Evolutionary conservation across 148 eudicot genomes (phyloP).

Genomic region (Rhododendron molle): DNA sequence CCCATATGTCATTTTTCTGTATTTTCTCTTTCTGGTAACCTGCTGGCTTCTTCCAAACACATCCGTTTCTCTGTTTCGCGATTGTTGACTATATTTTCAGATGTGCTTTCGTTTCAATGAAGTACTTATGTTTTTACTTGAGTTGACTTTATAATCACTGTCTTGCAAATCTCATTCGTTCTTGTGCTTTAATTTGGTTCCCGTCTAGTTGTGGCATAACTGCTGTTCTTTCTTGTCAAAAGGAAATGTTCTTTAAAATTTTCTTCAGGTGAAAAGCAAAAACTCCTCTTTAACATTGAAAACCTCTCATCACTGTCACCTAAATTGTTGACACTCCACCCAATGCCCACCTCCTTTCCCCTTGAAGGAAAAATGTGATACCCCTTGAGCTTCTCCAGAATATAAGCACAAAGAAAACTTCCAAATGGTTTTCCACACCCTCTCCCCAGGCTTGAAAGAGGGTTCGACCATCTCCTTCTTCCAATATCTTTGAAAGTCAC

Average conservation of each 20-base stretch:
- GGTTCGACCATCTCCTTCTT: neutral
- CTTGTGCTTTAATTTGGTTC: neutral
- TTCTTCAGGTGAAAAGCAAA: neutral
- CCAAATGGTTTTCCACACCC: neutral
- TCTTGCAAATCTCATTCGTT: neutral
- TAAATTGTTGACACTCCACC: neutral
- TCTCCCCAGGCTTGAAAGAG: too few relatives aligned
- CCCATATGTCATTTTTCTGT: neutral
- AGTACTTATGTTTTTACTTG: neutral
- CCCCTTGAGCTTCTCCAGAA: conserved; percentile 1
- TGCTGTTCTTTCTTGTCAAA: neutral
- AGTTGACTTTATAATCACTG: neutral
- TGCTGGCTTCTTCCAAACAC: neutral
- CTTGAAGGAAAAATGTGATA: conserved; percentile 31
- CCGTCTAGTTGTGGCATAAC: neutral
- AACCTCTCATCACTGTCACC: neutral
- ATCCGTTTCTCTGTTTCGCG: neutral
- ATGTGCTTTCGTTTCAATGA: neutral
- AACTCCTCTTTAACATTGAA: neutral
- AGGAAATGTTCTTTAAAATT: neutral
- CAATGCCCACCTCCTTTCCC: conserved; percentile 5
- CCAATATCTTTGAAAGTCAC: neutral
- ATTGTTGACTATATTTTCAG: neutral
- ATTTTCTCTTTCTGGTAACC: neutral
- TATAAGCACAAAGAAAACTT: conserved; percentile 7